These are phyloP conservation scores for Candida sp. DNA, from an alignment of 1,139 yeast species.

Conservation along the genomic window DNA sequence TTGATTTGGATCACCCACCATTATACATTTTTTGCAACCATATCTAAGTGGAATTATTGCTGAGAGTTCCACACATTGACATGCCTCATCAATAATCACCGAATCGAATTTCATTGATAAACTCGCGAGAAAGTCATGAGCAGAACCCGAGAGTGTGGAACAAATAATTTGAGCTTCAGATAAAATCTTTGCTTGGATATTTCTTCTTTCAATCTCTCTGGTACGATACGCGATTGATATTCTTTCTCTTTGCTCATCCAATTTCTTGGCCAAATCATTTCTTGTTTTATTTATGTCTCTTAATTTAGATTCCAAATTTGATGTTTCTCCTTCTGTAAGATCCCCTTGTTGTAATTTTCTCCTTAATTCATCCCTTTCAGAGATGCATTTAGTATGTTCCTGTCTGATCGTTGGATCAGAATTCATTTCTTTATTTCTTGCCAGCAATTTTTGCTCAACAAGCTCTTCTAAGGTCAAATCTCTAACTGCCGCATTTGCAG, in stretches of 20 bases:
- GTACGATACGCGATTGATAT: conserved; percentile 67
- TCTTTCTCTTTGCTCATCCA: conserved; percentile 79
- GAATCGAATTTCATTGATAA: conserved; percentile 81
- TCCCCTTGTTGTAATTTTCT: conserved; percentile 29
- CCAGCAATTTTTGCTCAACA: conserved; percentile 64
- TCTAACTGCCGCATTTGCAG: conserved; percentile 76
- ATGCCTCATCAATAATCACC: conserved; percentile 97
- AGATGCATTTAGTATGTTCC: conserved; percentile 50
- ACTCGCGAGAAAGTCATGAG: conserved; percentile 79
- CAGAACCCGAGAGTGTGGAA: conserved; percentile 91
- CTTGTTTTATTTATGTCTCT: conserved; percentile 57
- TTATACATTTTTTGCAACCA: conserved; percentile 86
- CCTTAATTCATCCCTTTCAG: conserved; percentile 49
- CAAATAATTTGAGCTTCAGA: conserved; percentile 86
- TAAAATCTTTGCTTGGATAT: conserved; percentile 69
- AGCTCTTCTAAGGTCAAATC: conserved; percentile 86
- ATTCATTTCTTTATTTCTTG: conserved; percentile 31
- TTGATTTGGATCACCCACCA: conserved; percentile 99
- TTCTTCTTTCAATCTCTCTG: conserved; percentile 74
- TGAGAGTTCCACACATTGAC: conserved; percentile 94
- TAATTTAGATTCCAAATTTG: conserved; percentile 44
- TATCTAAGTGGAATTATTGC: conserved; percentile 90
- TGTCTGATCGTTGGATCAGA: conserved; percentile 48
- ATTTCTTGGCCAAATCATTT: conserved; percentile 65
- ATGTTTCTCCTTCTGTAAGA: conserved; percentile 35